A percentile compares a stretch with the other conserved stretches of the same genome.
Conservation (phyloP, 2,329 filamentous ascomycete genomes). For the Daldinia eschscholtzii region DNA sequence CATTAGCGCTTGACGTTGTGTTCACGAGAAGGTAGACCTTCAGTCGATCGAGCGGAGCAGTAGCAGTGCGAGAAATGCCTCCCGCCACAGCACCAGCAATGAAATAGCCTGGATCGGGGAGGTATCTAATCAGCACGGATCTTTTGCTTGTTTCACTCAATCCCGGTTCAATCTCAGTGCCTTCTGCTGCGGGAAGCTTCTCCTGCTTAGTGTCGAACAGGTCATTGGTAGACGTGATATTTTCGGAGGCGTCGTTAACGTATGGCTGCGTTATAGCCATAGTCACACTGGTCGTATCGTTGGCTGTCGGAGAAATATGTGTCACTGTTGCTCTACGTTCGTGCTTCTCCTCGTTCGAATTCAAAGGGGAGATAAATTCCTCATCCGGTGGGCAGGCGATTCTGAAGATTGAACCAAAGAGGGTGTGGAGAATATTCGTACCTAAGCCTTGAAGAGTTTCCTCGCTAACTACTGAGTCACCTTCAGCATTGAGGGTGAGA, state of each 20-base stretch:
- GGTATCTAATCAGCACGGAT: slow-evolving; percentile 72
- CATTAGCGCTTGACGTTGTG: slow-evolving; percentile 71
- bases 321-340: slow-evolving; percentile 26
- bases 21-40: slow-evolving; percentile 98
- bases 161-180: slow-evolving; percentile 50
- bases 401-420: slow-evolving; percentile 82
- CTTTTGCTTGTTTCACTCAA: slow-evolving; percentile 57
- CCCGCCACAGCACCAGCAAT: slow-evolving; percentile 94
- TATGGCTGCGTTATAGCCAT: slow-evolving; percentile 36
- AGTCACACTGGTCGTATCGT: slow-evolving; percentile 41
- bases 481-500: slow-evolving; percentile 90
- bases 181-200: slow-evolving; percentile 44
- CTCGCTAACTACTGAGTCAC: slow-evolving; percentile 92
- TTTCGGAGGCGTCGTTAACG: slow-evolving; percentile 32
- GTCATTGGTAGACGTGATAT: slow-evolving; percentile 35
- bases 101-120: slow-evolving; percentile 96
- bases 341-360: slow-evolving; percentile 31
- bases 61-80: slow-evolving; percentile 93
- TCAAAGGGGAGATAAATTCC: slow-evolving; percentile 32
- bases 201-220: slow-evolving; percentile 41
- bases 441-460: slow-evolving; percentile 93
- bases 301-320: slow-evolving; percentile 31
- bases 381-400: slow-evolving; percentile 66
- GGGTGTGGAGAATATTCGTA: slow-evolving; percentile 80
- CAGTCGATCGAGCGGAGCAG: slow-evolving; percentile 93